Evolutionary conservation across 2,329 filamentous ascomycete genomes (phyloP), one percentile per base, ranked within the genome.

Genomic region (Calonectria ilicicola): DNA sequence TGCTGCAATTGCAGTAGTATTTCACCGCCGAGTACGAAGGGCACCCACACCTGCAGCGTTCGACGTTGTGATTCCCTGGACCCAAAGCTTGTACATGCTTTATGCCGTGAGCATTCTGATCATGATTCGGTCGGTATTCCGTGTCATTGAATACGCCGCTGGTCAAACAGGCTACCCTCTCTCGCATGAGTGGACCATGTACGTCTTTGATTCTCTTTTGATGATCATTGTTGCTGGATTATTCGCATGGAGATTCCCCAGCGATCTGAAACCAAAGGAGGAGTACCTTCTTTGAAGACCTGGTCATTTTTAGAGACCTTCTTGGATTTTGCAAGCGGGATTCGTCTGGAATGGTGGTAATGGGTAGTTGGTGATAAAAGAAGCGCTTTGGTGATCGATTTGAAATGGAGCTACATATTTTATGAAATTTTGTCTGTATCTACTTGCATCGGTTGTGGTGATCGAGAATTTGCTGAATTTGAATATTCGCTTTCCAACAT

Each of bases 121-220:
- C 8, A 62, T 68, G 65, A 19, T 68, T 42, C 53, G 65, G 8
- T 68, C 65, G n/a, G 32, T 68, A 19, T 68, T 68, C 29, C 40
- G 65, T 23, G 53, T 68, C 4, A 32, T 68, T 29, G 65, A 68
- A 29, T 68, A 32, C 21, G 65, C 65, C 2, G 53, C 62, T 8
- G 65, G 65, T 2, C 15, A 49, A 19, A 38, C n/a, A 7, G 65
- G 65, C 21, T 68, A 68, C 21, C 29, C 53, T 1, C 65, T 68
- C 19, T 62, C 56, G 6, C 42, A 68, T 26, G 65, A 68, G 42
- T 68, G 65, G 65, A 68, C 65, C 1, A 29, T 68, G 53, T 68
- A 68, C 32, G 26, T 63, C 10, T 63, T 68, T 12, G 66, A 68
- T 19, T 51, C 56, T 14, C 29, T 68, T 3, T 51, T 68, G 32